Base-by-base conservation (phyloP, 345 rosid species). In the Combretum micranthum region DNA sequence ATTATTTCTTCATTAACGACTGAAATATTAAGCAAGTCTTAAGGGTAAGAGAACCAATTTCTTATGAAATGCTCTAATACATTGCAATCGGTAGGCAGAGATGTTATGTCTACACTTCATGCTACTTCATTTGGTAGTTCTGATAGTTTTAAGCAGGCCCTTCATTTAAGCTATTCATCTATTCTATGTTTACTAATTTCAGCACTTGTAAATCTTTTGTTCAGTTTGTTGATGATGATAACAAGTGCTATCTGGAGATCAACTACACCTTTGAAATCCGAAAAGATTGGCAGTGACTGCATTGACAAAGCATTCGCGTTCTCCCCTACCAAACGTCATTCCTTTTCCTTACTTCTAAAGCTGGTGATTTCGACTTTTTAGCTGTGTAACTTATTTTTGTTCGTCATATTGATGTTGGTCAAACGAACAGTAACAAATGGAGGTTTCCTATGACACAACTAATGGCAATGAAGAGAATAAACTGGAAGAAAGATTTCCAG, bases 231-330 rank as follows among this genome's bases (percentile, higher is more conserved):
- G 96, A 90, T 63, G 97, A 90, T 37, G 97, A 90, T 64, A 76
- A 80, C 74, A 90, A 85, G 72, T 77, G 81, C 78, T 80, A 90
- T 77, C 73, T 87, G 76, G 96, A 85, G 78, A 80, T 90, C 80
- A 90, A 82, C 80, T 90, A 90, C 77, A 78, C 78, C 20, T 90
- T 90, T n/a, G 90, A 87, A 67, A 90, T 90, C 74, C 80, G 88
- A 59, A 90, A 78, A 80, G 85, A 79, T 0, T 84, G 97, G 95
- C 60, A 19, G 50, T 75, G 10, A 32, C 25, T 48, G 61, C 59
- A 60, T 67, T 51, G 42, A 55, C 52, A 4, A 19, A 17, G 42
- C 14, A 50, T 32, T 32, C 16, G 21, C 60, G 17, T 18, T 32
- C 39, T 32, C 39, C 39, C 39, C 39, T n/a, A n/a, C n/a, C 39